A percentile compares a stretch with the other conserved stretches of the same genome.
Conservation (phyloP, 345 rosid genomes). For the Eucalyptus erythrocorys region DNA sequence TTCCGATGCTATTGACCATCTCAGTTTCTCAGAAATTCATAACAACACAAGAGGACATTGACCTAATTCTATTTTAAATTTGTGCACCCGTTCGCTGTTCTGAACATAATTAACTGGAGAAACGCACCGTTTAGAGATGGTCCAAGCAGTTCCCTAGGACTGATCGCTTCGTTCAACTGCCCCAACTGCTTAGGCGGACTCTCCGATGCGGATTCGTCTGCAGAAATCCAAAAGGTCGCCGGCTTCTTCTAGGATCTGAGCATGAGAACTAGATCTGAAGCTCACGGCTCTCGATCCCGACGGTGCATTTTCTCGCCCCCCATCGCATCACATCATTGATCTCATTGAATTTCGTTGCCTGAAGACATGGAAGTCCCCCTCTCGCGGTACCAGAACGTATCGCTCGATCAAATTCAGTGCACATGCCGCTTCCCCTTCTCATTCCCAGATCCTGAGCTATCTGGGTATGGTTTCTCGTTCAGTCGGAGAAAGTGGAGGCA, state of each 20-base stretch:
- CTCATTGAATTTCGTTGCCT: neutral
- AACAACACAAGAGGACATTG: neutral
- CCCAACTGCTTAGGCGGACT: slow-evolving; percentile 31
- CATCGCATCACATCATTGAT: neutral
- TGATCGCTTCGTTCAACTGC: neutral
- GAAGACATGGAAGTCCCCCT: neutral
- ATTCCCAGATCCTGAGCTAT: slow-evolving; percentile 11
- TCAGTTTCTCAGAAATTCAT: neutral
- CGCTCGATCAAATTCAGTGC: slow-evolving; percentile 26
- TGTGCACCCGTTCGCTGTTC: neutral
- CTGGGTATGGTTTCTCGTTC: slow-evolving; percentile 26
- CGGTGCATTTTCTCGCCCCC: neutral
- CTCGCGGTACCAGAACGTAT: neutral
- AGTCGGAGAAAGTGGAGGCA: slow-evolving; percentile 25
- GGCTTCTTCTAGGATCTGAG: neutral
- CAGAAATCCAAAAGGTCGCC: neutral
- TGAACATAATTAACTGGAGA: neutral
- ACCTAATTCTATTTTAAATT: neutral
- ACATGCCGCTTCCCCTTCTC: slow-evolving; percentile 7
- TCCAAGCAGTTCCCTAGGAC: neutral
- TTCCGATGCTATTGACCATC: neutral
- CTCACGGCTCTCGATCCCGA: neutral
- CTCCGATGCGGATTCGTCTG: slow-evolving; percentile 11
- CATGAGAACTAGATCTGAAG: neutral
- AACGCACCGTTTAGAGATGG: neutral